Evolutionary conservation across 371 early-diverging fungal genomes (phyloP).

Genomic region (Apophysomyces ossiformis): DNA sequence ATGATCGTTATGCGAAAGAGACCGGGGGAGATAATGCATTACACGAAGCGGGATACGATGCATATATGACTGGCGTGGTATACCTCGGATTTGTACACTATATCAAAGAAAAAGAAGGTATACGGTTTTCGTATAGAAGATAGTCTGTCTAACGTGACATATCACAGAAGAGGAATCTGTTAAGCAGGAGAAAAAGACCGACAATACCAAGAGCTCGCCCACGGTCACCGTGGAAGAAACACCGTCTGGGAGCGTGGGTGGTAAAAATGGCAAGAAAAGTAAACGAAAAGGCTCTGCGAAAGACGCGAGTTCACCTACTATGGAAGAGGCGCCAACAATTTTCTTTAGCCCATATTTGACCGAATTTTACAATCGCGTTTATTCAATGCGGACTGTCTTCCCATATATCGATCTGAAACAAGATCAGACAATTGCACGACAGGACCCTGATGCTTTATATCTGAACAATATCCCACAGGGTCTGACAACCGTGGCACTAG

Average conservation of each 20-base stretch:
- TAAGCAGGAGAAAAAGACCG: constrained; percentile 27
- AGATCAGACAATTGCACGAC: constrained; percentile 37
- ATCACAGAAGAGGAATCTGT: not conserved
- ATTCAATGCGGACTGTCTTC: constrained; percentile 52
- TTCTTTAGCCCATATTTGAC: constrained; percentile 23
- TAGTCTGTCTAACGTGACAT: not conserved
- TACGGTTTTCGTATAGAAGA: not conserved
- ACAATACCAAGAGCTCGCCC: constrained; percentile 14
- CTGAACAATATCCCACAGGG: constrained; percentile 51
- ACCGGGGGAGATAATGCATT: constrained; percentile 28
- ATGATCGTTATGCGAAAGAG: constrained; percentile 34
- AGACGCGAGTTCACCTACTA: constrained; percentile 7
- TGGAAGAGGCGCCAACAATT: constrained; percentile 20
- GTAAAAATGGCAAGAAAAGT: too few relatives aligned
- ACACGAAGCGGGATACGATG: constrained; percentile 94
- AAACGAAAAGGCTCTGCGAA: too few relatives aligned
- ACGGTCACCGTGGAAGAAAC: too few relatives aligned
- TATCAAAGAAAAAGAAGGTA: constrained; percentile 48
- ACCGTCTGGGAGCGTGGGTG: too few relatives aligned
- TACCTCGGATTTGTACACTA: constrained; percentile 62
- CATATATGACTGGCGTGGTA: constrained; percentile 83
- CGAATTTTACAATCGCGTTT: constrained; percentile 51
- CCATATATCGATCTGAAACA: constrained; percentile 54
- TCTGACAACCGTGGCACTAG: constrained; percentile 40
- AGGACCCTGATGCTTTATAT: constrained; percentile 40